Base-by-base conservation (phyloP, 192 early-diverging fungal species). In the Allomyces javanicus region DNA sequence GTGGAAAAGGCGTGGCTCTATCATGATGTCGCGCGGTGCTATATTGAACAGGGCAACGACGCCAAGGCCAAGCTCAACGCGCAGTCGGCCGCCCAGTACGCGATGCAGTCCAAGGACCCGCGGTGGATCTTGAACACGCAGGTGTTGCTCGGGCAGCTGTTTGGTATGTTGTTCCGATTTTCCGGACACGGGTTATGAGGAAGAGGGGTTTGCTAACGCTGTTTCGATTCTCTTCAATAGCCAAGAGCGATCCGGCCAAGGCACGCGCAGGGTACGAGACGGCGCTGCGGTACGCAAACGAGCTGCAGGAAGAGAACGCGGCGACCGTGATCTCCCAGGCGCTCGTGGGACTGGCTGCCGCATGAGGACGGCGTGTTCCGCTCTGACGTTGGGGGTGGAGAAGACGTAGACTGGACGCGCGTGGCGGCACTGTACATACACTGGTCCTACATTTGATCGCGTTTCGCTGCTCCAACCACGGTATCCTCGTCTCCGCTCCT, bases 21-120 rank as follows among this genome's bases (percentile, higher is more conserved):
- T 10, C 63, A 63, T 14, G 63, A 63, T 22, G 17, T 63, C 19
- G 63, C 63, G 63, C 63, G 63, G 63, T 63, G 63, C 63, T 63
- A 23, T 9, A 26, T 63, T 22, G 63, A 63, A 22, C 24, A 17
- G 63, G 63, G 63, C 17, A n/a, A 58, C 17, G 50, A 3, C 17
- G 50, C 12, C 21, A 14, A n/a, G 17, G 50, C 50, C 17, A 14
- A n/a, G 12, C 17, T 21, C 17, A 58, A 21, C 3, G 50, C 50
- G 12, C 17, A 58, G 12, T n/a, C 12, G 17, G 50, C 50, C 12
- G 12, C 17, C 50, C 4, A 58, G 17, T 14, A 3, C 10, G 50
- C 50, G 21, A n/a, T 21, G 17, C 12, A 58, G 17, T 21, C 17
- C 17, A 58, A 58, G 50, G 50, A 58, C 3, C 50, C 12, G 50